Base-by-base conservation (phyloP, 495 filamentous ascomycete genomes). In the Penicillium mononematosum region DNA sequence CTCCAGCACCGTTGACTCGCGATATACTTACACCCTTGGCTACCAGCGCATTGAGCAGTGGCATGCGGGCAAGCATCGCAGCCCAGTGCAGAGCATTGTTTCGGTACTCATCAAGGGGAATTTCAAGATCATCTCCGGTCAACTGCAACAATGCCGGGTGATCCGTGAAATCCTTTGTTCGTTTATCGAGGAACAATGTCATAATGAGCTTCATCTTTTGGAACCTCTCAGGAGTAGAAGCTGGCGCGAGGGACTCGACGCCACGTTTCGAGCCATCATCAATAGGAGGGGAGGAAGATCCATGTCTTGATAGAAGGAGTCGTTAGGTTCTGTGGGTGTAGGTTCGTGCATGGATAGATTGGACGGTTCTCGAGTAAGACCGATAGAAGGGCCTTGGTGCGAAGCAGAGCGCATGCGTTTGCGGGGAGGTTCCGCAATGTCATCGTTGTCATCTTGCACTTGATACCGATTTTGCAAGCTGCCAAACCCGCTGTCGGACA, bases 41-140 rank as follows among this genome's bases (percentile, higher is more conserved):
- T 58, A 98, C 88, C 0, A 98, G 79, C 2, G 90, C 85, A 52
- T 88, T 81, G 38, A 96, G 71, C 7, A 97, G 78, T 10, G 88
- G 81, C 66, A 93, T 83, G 20, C 90, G 87, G n/a, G 89, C 90
- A 45, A 98, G 80, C 39, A 93, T 96, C 10, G 94, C 91, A n/a
- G 93, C 94, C 94, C 94, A 98, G 65, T 96, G 93, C 31, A 98
- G 78, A 22, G 94, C 90, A 53, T 89, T 96, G 68, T 96, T 92
- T 22, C 85, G 85, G 52, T 88, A 89, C 5, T 84, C 76, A 65
- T 98, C 94, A 53, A 98, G 85, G 9, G 95, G 93, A 29, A 90
- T 83, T 65, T 98, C 94, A 29, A 98, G 82, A 53, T 97, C 92
- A 24, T 88, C 78, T 1, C 88, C 83, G n/a, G 85, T 85, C 50